Evolutionary conservation across 495 filamentous ascomycete genomes (phyloP).

Genomic region (Aspergillus campestris): DNA sequence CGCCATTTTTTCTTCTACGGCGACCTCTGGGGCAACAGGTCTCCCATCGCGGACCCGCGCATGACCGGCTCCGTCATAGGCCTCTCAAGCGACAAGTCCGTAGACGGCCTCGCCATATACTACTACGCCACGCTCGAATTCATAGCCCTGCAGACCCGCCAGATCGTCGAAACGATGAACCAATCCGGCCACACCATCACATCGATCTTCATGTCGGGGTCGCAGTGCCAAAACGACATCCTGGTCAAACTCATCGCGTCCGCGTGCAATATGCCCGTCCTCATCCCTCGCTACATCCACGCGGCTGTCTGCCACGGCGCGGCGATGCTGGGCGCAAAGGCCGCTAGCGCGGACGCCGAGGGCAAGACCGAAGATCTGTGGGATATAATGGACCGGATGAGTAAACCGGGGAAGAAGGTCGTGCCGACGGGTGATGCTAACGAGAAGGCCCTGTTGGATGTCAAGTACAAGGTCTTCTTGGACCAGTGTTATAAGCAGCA

Average conservation of each 20-base stretch:
- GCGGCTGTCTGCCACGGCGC: constrained; percentile 96
- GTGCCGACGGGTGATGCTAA: constrained; percentile 57
- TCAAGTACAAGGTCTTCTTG: constrained; percentile 72
- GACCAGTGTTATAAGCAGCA: constrained; percentile 57
- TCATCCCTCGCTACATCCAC: constrained; percentile 85
- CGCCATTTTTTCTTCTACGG: constrained; percentile 98
- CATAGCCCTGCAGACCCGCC: constrained; percentile 89
- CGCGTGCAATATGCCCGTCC: constrained; percentile 80
- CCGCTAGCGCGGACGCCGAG: constrained; percentile 65
- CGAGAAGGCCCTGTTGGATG: constrained; percentile 69
- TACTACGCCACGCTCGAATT: constrained; percentile 97
- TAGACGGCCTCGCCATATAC: constrained; percentile 78
- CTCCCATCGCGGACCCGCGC: constrained; percentile 79
- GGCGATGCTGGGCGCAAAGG: constrained; percentile 94
- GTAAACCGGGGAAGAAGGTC: constrained; percentile 80
- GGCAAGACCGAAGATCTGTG: constrained; percentile 82
- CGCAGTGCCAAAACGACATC: constrained; percentile 91
- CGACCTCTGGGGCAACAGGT: constrained; percentile 95
- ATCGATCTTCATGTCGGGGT: constrained; percentile 97
- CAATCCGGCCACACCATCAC: constrained; percentile 69
- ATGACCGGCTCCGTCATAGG: constrained; percentile 89
- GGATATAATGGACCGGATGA: constrained; percentile 97
- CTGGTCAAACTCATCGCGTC: constrained; percentile 86
- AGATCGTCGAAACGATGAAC: constrained; percentile 94
- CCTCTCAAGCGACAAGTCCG: constrained; percentile 70